Conservation (phyloP, 1,139 yeast species). For the Yamadazyma taylorii region DNA sequence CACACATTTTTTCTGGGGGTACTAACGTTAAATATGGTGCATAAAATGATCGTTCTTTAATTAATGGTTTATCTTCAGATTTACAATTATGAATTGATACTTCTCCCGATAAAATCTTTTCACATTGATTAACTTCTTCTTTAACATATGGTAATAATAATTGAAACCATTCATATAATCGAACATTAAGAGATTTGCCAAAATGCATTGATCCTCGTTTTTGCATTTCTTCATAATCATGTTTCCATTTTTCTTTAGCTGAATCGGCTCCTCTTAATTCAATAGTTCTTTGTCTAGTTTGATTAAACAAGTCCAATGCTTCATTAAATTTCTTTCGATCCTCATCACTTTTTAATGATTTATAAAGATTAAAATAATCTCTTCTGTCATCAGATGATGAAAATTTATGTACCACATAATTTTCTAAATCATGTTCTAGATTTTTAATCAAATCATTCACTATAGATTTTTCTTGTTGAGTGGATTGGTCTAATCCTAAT, state of each 20-base stretch:
- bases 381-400: conserved; percentile 35
- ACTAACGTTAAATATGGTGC: conserved; percentile 78
- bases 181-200: conserved; percentile 64
- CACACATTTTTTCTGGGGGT: conserved; percentile 78
- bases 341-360: conserved; percentile 47
- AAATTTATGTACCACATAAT: conserved; percentile 29
- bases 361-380: conserved; percentile 69
- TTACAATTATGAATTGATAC: conserved; percentile 18
- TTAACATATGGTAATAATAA: conserved; percentile 68
- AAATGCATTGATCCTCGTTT: conserved; percentile 61
- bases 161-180: conserved; percentile 77
- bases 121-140: conserved; percentile 58
- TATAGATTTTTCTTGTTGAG: conserved; percentile 26
- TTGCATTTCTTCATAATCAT: conserved; percentile 70
- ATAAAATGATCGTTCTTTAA: conserved; percentile 58
- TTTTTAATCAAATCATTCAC: conserved; percentile 36
- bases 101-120: conserved; percentile 30
- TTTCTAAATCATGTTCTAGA: conserved; percentile 30
- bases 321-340: conserved; percentile 60
- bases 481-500: conserved; percentile 51
- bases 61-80: conserved; percentile 32
- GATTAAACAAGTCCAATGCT: conserved; percentile 67
- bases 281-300: conserved; percentile 69
- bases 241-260: conserved; percentile 86
- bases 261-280: conserved; percentile 83